Base-by-base conservation (phyloP, 441 rosid species). In the Pelargonium hybrid region DNA sequence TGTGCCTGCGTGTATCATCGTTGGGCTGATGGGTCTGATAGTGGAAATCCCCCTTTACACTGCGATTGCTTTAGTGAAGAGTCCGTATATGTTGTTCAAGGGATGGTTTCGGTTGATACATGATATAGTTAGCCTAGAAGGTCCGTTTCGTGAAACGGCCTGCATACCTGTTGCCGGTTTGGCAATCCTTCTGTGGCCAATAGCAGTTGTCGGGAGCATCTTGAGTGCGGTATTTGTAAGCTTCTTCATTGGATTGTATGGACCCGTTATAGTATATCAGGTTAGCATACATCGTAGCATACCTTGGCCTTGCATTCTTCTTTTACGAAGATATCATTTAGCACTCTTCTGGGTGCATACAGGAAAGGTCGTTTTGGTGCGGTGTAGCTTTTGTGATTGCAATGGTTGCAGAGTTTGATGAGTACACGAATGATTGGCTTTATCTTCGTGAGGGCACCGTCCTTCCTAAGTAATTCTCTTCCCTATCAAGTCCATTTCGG, bases 321-420 rank as follows among this genome's bases (percentile, higher is more conserved):
- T 31, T n/a, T 13, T 14, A 14, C 17, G 59, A 54, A 17, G 5
- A 11, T 54, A 54, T 5, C 61, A n/a, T 4, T 17, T 34, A 34
- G 23, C 23, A 1, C 41, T 54, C 71, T 71, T 31, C 65, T 25
- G 47, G 41, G 41, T 34, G 41, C 41, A 34, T 34, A 34, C 41
- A 90, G 94, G 96, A 93, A 75, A 86, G 91, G 63, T 89, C 97
- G 57, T 87, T 89, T 48, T 61, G 77, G 75, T 84, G 87, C 81
- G 97, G 92, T 43, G 68, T 84, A 10, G 90, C 93, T 43, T 90
- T 85, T 86, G 97, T 87, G 83, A 83, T 93, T 81, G 91, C 98
- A 15, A 87, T 89, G 86, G 88, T 90, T 72, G 92, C 96, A 0
- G 96, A 90, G 71, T 93, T 90, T 69, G 96, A 90, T 31, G 96